Evolutionary conservation across 169 alveolate species (phyloP).

Genomic region (Plasmodium blacklocki): DNA sequence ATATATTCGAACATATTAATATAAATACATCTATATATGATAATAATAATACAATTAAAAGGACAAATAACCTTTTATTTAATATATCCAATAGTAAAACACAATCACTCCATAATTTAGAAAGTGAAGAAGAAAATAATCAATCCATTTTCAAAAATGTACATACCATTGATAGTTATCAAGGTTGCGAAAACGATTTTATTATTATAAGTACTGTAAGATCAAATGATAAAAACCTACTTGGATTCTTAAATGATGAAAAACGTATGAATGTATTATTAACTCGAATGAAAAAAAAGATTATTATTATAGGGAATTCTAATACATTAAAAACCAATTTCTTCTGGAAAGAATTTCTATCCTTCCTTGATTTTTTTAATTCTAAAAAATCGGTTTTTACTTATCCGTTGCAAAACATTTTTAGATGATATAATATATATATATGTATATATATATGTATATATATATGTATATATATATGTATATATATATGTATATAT

Average conservation of each 20-base stretch:
- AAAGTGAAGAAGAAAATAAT: not conserved
- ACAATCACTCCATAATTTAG: not conserved
- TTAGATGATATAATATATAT: conserved; percentile 1
- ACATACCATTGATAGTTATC: conserved; percentile 73
- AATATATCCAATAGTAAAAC: not conserved
- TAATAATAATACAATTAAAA: not conserved
- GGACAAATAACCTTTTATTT: not conserved
- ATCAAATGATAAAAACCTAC: conserved; percentile 46
- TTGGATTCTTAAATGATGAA: conserved; percentile 70
- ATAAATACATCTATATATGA: not conserved
- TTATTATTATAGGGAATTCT: conserved; percentile 70
- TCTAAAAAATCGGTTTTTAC: conserved; percentile 58
- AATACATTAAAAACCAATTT: conserved; percentile 56
- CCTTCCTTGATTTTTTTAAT: conserved; percentile 63
- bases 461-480: no score
- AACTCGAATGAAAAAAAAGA: conserved; percentile 65
- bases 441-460: not conserved
- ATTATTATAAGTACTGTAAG: conserved; percentile 72
- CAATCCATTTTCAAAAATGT: conserved; percentile 29
- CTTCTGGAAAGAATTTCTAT: conserved; percentile 69
- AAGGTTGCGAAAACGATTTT: conserved; percentile 67
- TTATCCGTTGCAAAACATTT: conserved; percentile 12
- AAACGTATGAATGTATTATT: conserved; percentile 65
- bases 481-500: not conserved
- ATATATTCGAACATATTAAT: not conserved